A percentile compares a stretch with the other conserved stretches of the same genome.
phyloP scores from a whole-genome alignment of 495 filamentous ascomycete genomes.

The Lophium mytilinum region DNA sequence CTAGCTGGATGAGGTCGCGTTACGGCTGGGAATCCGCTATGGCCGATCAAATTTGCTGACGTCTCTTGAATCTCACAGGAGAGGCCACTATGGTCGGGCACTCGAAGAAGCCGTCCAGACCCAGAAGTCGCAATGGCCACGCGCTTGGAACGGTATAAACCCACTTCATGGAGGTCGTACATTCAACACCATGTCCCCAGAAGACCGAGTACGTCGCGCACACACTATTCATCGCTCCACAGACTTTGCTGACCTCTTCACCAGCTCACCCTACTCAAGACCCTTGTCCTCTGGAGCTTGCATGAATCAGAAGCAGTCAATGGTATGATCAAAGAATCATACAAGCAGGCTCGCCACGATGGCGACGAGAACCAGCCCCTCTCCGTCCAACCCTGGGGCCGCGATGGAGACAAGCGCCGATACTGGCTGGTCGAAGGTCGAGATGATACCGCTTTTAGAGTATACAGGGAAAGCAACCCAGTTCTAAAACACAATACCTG shows the following conservation, averaged over 20 bases:
- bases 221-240: background rate
- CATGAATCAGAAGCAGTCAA: slow-evolving; percentile 79
- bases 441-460: slow-evolving; percentile 85
- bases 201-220: slow-evolving; percentile 61
- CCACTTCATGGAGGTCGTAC: slow-evolving; percentile 69
- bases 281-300: slow-evolving; percentile 82
- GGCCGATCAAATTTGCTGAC: slow-evolving; percentile 10
- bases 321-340: slow-evolving; percentile 71
- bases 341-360: slow-evolving; percentile 82
- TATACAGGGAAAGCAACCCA: slow-evolving; percentile 93
- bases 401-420: slow-evolving; percentile 79
- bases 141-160: slow-evolving; percentile 76
- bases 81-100: slow-evolving; percentile 83
- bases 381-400: slow-evolving; percentile 90
- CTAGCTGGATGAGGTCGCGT: slow-evolving; percentile 6
- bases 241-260: slow-evolving; percentile 13
- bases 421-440: slow-evolving; percentile 92
- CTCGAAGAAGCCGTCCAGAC: slow-evolving; percentile 86
- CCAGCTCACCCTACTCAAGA: slow-evolving; percentile 71
- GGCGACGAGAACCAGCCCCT: slow-evolving; percentile 86
- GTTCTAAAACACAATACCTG: slow-evolving; percentile 68
- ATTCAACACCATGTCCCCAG: slow-evolving; percentile 71
- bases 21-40: background rate
- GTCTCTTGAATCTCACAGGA: slow-evolving; percentile 37
- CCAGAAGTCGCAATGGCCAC: slow-evolving; percentile 83